A percentile compares a stretch with the other conserved stretches of the same genome.
phyloP scores from a whole-genome alignment of 257 asterid species.

The Paraleonurus japonicus region DNA sequence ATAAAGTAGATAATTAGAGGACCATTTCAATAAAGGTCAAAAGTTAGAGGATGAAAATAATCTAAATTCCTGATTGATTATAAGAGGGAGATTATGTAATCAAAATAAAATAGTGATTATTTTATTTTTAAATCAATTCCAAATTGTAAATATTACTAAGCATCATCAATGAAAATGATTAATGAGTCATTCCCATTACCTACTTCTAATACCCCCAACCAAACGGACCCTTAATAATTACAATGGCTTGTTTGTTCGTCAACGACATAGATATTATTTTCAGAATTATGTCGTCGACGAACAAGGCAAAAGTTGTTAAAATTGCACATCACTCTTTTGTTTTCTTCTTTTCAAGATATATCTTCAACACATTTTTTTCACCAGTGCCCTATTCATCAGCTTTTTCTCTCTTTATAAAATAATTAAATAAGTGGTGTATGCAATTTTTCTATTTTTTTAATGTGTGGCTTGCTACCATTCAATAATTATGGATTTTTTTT shows the following conservation, averaged over 20 bases:
- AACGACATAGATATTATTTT: constrained; percentile 33
- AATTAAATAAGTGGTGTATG: not conserved
- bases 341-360: constrained; percentile 24
- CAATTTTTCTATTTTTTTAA: not conserved
- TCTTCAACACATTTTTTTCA: constrained; percentile 13
- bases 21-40: no score
- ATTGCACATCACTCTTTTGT: constrained; percentile 45
- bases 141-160: no score
- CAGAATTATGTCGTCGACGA: constrained; percentile 15
- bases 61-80: no score
- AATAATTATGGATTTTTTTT: not conserved
- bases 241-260: constrained; percentile 29
- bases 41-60: no score
- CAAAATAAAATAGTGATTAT: no score
- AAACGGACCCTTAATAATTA: not conserved
- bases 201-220: no score
- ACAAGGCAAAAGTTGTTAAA: constrained; percentile 41
- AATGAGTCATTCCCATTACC: no score
- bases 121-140: no score
- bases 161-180: no score
- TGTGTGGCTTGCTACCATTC: not conserved
- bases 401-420: not conserved
- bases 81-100: no score
- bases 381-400: not conserved
- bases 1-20: no score